phyloP scores from a whole-genome alignment of 768 basidiomycete species.

The Boletus rubropictus region DNA sequence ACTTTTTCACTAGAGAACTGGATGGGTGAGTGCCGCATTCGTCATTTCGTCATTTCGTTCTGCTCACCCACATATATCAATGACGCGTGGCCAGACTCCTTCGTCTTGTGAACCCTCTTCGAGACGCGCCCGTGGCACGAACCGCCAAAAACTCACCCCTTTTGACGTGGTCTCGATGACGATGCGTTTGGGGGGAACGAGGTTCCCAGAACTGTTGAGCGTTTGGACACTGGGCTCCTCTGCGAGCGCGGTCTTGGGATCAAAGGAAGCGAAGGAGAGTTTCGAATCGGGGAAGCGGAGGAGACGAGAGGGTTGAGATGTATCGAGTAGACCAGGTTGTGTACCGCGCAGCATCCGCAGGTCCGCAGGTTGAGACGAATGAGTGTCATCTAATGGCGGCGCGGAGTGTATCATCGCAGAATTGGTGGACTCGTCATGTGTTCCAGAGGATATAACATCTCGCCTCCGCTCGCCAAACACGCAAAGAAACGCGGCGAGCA shows the following conservation, averaged over 20 bases:
- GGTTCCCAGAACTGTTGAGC: slow-evolving; percentile 41
- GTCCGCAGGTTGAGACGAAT: slow-evolving; percentile 7
- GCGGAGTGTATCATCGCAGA: slow-evolving; percentile 10
- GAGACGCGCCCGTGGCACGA: slow-evolving; percentile 63
- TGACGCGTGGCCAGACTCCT: slow-evolving; percentile 62
- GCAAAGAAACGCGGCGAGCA: slow-evolving; percentile 9
- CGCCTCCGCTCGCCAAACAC: not conserved
- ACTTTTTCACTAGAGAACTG: slow-evolving; percentile 38
- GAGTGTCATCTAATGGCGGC: not conserved
- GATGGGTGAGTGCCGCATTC: slow-evolving; percentile 8
- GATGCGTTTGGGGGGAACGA: slow-evolving; percentile 59
- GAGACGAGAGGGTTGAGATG: slow-evolving; percentile 54
- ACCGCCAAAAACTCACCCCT: slow-evolving; percentile 64
- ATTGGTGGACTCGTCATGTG: not conserved
- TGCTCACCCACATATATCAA: slow-evolving; percentile 67
- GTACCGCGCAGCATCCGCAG: slow-evolving; percentile 34
- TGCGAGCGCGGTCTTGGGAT: slow-evolving; percentile 58
- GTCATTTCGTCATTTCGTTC: not conserved
- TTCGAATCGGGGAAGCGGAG: slow-evolving; percentile 53
- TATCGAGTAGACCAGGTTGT: slow-evolving; percentile 61
- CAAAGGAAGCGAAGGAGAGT: slow-evolving; percentile 70
- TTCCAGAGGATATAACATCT: not conserved
- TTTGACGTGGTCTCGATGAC: slow-evolving; percentile 61
- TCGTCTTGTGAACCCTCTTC: slow-evolving; percentile 58
- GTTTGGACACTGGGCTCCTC: slow-evolving; percentile 36